Conservation (phyloP, 306 rosid species). For the Argentina anserina region DNA sequence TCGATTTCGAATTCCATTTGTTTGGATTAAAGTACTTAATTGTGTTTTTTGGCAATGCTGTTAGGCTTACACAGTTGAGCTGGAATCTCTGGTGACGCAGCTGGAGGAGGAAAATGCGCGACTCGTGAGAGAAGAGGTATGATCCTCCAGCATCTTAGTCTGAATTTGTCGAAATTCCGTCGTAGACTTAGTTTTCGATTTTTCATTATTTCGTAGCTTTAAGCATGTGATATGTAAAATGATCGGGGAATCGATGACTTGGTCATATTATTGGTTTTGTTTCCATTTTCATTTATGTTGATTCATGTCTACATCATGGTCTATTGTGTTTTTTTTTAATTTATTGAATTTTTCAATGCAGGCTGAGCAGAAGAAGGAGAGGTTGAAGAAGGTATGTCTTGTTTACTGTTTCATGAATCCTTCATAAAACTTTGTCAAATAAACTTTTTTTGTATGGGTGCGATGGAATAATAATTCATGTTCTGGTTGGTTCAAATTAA, state of each 20-base stretch:
- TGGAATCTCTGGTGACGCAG: slow-evolving; percentile 62
- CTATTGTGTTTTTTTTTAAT: slow-evolving; percentile 26
- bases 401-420: not conserved
- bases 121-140: slow-evolving; percentile 62
- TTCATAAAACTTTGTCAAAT: not conserved
- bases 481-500: not conserved
- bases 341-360: slow-evolving; percentile 41
- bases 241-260: not conserved
- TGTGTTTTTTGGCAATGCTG: not conserved
- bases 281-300: not conserved
- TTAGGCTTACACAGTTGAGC: slow-evolving; percentile 84
- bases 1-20: no score
- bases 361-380: slow-evolving; percentile 55
- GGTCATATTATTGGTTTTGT: not conserved
- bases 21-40: not conserved
- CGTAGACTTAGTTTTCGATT: no score
- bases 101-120: slow-evolving; percentile 68
- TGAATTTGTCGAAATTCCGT: not conserved
- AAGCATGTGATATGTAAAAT: not conserved
- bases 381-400: slow-evolving; percentile 54
- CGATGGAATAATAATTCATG: not conserved
- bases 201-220: not conserved
- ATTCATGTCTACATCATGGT: slow-evolving; percentile 15
- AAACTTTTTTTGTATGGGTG: slow-evolving; percentile 1
- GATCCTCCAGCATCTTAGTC: not conserved